phyloP scores from a whole-genome alignment of 495 filamentous ascomycete genomes.

The Aspergillus haitiensis region DNA sequence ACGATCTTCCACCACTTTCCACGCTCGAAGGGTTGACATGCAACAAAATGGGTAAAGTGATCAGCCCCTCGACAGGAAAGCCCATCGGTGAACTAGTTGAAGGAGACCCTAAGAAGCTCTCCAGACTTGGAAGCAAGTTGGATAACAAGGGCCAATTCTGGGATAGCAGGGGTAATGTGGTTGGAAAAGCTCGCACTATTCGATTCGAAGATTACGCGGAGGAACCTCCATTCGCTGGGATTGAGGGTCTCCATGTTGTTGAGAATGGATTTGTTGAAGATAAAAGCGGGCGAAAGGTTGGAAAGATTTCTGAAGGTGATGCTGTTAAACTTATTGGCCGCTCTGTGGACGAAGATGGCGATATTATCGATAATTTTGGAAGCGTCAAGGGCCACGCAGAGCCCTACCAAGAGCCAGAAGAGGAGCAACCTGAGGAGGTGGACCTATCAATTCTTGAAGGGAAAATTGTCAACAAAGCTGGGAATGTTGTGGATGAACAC shows the following conservation, averaged over 20 bases:
- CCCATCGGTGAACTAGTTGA: constrained; percentile 60
- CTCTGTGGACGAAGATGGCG: constrained; percentile 64
- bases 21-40: constrained; percentile 60
- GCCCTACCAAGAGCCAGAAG: constrained; percentile 47
- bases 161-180: constrained; percentile 58
- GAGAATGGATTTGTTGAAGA: constrained; percentile 61
- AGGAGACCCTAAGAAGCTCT: constrained; percentile 59
- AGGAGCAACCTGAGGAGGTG: constrained; percentile 47
- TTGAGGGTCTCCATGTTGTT: constrained; percentile 61
- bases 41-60: constrained; percentile 64
- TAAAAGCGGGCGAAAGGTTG: constrained; percentile 58
- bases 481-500: constrained; percentile 74
- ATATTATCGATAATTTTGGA: constrained; percentile 62
- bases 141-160: constrained; percentile 65
- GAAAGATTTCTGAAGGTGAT: constrained; percentile 60
- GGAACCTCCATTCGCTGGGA: constrained; percentile 62
- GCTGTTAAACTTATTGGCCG: constrained; percentile 63
- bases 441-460: constrained; percentile 74
- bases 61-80: constrained; percentile 50
- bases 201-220: constrained; percentile 60
- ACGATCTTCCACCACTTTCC: constrained; percentile 54
- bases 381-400: constrained; percentile 62
- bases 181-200: constrained; percentile 58
- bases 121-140: constrained; percentile 54
- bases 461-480: constrained; percentile 81